Evolutionary conservation across 768 basidiomycete genomes (phyloP).

Genomic region (Sistotremastrum suecicum): DNA sequence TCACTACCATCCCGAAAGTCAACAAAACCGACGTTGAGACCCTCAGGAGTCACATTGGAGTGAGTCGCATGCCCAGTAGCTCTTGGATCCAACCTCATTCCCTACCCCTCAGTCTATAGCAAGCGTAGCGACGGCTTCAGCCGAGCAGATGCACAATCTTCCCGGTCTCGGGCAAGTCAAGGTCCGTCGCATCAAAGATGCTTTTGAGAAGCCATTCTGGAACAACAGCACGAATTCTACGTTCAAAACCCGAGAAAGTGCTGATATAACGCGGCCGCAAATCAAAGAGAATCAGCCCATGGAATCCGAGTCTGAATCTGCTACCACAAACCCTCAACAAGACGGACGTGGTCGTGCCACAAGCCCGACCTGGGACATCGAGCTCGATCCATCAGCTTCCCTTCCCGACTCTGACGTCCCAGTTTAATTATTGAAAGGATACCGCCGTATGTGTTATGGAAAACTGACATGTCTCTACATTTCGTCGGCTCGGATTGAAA

Average conservation of each 20-base stretch:
- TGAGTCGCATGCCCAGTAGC: constrained; percentile 25
- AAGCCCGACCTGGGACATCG: constrained; percentile 66
- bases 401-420: too few species aligned
- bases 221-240: constrained; percentile 40
- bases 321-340: background rate
- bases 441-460: too few species aligned
- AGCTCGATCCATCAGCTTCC: constrained; percentile 26
- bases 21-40: constrained; percentile 98
- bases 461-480: too few species aligned
- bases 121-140: constrained; percentile 56
- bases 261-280: constrained; percentile 2
- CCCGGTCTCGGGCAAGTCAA: constrained; percentile 94
- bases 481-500: too few species aligned
- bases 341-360: constrained; percentile 9
- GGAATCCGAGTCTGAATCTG: background rate
- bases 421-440: too few species aligned
- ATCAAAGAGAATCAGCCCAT: background rate
- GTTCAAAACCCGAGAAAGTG: constrained; percentile 3
- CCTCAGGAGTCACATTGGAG: constrained; percentile 80
- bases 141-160: constrained; percentile 64
- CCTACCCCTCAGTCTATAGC: constrained; percentile 59
- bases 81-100: background rate
- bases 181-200: constrained; percentile 79
- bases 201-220: constrained; percentile 81
- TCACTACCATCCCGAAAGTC: constrained; percentile 85